Evolutionary conservation across 2,329 filamentous ascomycete species (phyloP), one percentile per base, ranked within the genome.

Genomic region (Xenosphaeropsis pyriputrescens): DNA sequence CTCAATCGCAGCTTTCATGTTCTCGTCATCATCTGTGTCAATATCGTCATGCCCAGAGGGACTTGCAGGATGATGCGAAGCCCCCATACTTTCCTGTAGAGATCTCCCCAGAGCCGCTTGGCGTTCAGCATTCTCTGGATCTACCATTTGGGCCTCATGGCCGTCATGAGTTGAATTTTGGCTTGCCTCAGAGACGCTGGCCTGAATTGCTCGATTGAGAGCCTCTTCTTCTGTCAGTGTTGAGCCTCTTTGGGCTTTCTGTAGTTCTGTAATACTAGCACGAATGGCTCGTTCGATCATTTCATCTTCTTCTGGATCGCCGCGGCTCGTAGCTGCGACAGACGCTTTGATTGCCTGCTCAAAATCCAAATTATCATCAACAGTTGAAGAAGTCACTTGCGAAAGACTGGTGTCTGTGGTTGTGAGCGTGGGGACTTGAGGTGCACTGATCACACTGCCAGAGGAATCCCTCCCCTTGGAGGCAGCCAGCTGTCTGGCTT

Each of bases 241-340:
- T 2, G 43, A 42, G 2, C 43, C 53, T 14, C 57, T 48, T 6
- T 52, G 48, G 7, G 50, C 48, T 39, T 68, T 60, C 39, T 68
- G 60, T 7, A 76, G 54, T 47, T 82, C 75, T 12, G 60, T 62
- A 13, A 91, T 65, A 44, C 79, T 85, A 5, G 80, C 75, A 12
- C 81, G 68, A 36, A 93, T 80, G 1, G 83, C 83, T 15, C 72
- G 66, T 51, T 86, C 84, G 35, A 93, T 67, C 41, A 71, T 64
- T 16, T 67, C 67, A 49, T 91, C 85, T 54, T 91, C 80, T 15
- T 73, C 66, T 0, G 65, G 52, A 44, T 89, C 67, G 9, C 84
- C 83, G 1, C 62, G 67, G 0, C 81, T 86, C 0, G 81, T 85
- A 50, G 80, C 70, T 6, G 63, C 61, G 1, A 91, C 79, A 1